These are phyloP conservation scores for Colletotrichum endophyticum DNA, from an alignment of 2,329 filamentous ascomycete species.

Conservation along the genomic window DNA sequence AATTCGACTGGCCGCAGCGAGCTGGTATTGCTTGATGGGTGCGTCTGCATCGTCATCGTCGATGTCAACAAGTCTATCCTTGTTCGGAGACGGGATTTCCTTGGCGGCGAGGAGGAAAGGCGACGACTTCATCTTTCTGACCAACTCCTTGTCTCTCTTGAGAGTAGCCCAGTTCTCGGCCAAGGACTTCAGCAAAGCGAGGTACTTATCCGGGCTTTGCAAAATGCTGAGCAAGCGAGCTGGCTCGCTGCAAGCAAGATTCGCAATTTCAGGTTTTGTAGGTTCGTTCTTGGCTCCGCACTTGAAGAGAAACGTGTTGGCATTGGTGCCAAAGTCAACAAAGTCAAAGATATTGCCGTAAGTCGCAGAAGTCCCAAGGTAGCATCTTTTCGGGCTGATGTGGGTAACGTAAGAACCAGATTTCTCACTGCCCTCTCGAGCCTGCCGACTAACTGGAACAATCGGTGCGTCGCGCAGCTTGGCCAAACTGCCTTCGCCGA, in stretches of 20 bases:
- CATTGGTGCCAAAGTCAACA: slow-evolving; percentile 88
- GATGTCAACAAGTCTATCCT: slow-evolving; percentile 53
- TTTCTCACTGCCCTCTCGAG: slow-evolving; percentile 20
- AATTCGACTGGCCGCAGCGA: slow-evolving; percentile 74
- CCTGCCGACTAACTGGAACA: slow-evolving; percentile 65
- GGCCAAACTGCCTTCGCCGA: slow-evolving; percentile 65
- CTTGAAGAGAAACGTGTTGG: slow-evolving; percentile 86
- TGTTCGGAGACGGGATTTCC: slow-evolving; percentile 58
- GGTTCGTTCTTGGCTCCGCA: slow-evolving; percentile 93
- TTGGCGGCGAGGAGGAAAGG: slow-evolving; percentile 84
- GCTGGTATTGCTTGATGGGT: slow-evolving; percentile 77
- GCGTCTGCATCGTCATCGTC: slow-evolving; percentile 67
- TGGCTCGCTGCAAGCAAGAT: slow-evolving; percentile 83
- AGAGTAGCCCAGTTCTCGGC: slow-evolving; percentile 74
- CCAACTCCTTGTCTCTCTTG: slow-evolving; percentile 80
- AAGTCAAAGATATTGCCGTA: slow-evolving; percentile 97
- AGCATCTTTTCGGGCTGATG: slow-evolving; percentile 75
- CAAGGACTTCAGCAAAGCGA: slow-evolving; percentile 80
- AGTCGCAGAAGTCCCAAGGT: slow-evolving; percentile 72
- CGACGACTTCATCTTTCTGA: slow-evolving; percentile 75
- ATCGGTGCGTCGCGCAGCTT: slow-evolving; percentile 71
- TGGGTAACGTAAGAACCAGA: slow-evolving; percentile 45
- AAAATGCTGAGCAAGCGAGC: slow-evolving; percentile 81
- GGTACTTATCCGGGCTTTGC: slow-evolving; percentile 83
- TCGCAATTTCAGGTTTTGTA: slow-evolving; percentile 83